Evolutionary conservation across 2,329 filamentous ascomycete genomes (phyloP).

Genomic region (Exserohilum turcica): DNA sequence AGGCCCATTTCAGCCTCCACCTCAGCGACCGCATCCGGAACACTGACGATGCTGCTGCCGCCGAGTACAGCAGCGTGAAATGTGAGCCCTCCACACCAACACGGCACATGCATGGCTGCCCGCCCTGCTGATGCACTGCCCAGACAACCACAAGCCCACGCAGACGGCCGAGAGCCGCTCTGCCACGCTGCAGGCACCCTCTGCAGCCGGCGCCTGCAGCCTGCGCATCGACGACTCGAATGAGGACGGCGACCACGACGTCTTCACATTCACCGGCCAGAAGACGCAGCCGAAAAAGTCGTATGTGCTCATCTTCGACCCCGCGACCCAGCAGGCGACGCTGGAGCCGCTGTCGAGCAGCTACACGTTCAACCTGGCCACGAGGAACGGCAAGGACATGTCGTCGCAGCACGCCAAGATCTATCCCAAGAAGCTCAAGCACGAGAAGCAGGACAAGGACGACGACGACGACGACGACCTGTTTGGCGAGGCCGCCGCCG

Average conservation of each 20-base stretch:
- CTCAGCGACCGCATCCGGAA: slow-evolving; percentile 42
- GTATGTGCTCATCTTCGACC: slow-evolving; percentile 73
- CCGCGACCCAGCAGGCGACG: slow-evolving; percentile 74
- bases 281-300: slow-evolving; percentile 41
- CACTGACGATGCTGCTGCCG: slow-evolving; percentile 20
- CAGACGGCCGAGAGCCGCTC: slow-evolving; percentile 38
- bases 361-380: slow-evolving; percentile 84
- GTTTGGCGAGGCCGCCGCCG: slow-evolving; percentile 31
- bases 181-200: slow-evolving; percentile 33
- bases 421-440: slow-evolving; percentile 42
- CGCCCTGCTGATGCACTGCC: slow-evolving; percentile 16
- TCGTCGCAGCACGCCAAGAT: slow-evolving; percentile 71
- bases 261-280: slow-evolving; percentile 50
- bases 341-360: slow-evolving; percentile 81
- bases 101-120: background rate
- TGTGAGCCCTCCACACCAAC: slow-evolving; percentile 30
- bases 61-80: slow-evolving; percentile 40
- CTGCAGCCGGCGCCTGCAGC: slow-evolving; percentile 30
- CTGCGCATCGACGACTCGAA: slow-evolving; percentile 39
- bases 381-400: slow-evolving; percentile 68
- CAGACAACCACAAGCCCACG: slow-evolving; percentile 55
- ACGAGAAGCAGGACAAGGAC: slow-evolving; percentile 34
- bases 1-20: slow-evolving; percentile 46
- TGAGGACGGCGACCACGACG: slow-evolving; percentile 33
- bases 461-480: slow-evolving; percentile 36